A percentile compares a stretch with the other conserved stretches of the same genome.
phyloP scores from a whole-genome alignment of 768 basidiomycete genomes.

The Psilocybe azurescens region DNA sequence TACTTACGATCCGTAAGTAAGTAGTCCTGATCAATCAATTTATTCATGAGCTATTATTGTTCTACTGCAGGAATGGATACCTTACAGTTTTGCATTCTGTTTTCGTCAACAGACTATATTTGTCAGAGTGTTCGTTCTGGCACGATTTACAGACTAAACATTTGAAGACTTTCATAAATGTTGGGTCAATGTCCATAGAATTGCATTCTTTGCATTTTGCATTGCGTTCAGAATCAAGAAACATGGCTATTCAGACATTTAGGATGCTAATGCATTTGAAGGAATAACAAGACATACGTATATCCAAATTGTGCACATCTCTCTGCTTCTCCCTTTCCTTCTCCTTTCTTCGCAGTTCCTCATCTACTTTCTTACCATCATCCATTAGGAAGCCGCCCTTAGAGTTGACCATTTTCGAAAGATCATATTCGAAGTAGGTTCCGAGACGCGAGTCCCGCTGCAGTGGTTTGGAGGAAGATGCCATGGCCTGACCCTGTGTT shows the following conservation, averaged over 20 bases:
- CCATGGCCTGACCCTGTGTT: constrained; percentile 56
- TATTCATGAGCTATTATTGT: not conserved
- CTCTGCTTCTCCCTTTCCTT: constrained; percentile 82
- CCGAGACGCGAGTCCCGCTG: constrained; percentile 82
- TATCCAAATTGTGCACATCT: constrained; percentile 75
- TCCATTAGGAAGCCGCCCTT: constrained; percentile 96
- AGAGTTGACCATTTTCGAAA: constrained; percentile 96
- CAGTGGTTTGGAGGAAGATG: constrained; percentile 53
- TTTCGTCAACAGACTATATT: constrained; percentile 94
- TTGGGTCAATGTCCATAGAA: constrained; percentile 88
- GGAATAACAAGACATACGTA: constrained; percentile 51
- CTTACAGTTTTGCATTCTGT: constrained; percentile 96
- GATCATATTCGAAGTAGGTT: constrained; percentile 96
- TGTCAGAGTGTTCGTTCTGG: constrained; percentile 89
- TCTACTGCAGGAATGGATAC: not conserved
- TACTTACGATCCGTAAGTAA: constrained; percentile 89
- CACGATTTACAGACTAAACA: constrained; percentile 89
- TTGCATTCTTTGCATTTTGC: constrained; percentile 88
- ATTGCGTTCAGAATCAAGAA: constrained; percentile 72
- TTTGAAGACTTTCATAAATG: constrained; percentile 80
- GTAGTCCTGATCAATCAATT: constrained; percentile 82
- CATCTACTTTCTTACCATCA: constrained; percentile 81
- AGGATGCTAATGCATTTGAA: not conserved
- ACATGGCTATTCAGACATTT: constrained; percentile 62
- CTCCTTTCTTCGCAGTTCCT: constrained; percentile 76